Evolutionary conservation across 345 rosid species (phyloP).

Genomic region (Mangifera indica): DNA sequence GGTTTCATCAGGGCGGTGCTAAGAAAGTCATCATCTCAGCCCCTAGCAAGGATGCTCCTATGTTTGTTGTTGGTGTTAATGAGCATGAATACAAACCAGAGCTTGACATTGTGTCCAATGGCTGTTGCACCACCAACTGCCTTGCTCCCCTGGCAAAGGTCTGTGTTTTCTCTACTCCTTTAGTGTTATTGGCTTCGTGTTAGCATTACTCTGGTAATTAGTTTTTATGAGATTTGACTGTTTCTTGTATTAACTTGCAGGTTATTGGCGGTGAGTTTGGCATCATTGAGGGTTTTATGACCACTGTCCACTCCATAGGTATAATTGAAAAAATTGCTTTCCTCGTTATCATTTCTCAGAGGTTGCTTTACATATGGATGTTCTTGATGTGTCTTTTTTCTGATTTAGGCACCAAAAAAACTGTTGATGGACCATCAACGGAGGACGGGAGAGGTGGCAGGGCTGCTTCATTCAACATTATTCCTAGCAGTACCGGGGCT

Average conservation of each 20-base stretch:
- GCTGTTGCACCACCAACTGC: slow-evolving; percentile 95
- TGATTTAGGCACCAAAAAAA: slow-evolving; percentile 65
- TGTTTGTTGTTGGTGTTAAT: slow-evolving; percentile 93
- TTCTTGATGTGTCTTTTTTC: neutral
- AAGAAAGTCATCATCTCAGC: slow-evolving; percentile 91
- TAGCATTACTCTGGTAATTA: neutral
- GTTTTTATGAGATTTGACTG: neutral
- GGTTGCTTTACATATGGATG: neutral
- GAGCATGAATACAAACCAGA: slow-evolving; percentile 80
- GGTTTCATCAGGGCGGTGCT: slow-evolving; percentile 70
- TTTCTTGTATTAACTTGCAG: slow-evolving; percentile 28
- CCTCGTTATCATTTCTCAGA: neutral
- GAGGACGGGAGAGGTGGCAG: slow-evolving; percentile 98
- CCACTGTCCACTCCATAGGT: slow-evolving; percentile 93
- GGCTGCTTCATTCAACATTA: slow-evolving; percentile 88
- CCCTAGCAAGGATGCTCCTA: slow-evolving; percentile 91
- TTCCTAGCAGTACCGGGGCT: slow-evolving; percentile 88
- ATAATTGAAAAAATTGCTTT: neutral
- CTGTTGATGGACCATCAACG: slow-evolving; percentile 84
- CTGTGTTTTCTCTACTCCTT: neutral
- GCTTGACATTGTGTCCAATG: slow-evolving; percentile 73
- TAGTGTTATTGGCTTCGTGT: neutral
- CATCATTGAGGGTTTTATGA: slow-evolving; percentile 89
- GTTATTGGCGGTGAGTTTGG: slow-evolving; percentile 81
- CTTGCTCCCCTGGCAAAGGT: slow-evolving; percentile 96